Percentiles rank a stretch among this genome's conserved stretches.
Conservation (phyloP, 2,329 filamentous ascomycete species). For the Diaporthe aspalathi region DNA sequence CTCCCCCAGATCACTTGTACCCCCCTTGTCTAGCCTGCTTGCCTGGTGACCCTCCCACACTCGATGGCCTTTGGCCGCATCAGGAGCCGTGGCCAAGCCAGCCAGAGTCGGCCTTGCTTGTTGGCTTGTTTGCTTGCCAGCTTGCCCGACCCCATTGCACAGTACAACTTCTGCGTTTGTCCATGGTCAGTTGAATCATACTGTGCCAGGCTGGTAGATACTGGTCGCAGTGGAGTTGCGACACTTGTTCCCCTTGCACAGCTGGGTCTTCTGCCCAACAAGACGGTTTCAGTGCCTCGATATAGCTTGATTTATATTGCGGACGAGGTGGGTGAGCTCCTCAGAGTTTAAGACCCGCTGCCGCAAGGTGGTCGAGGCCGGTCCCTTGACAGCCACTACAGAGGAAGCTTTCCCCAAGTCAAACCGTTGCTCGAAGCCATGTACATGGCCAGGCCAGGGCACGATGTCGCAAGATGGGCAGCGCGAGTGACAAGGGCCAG, state of each 20-base stretch:
- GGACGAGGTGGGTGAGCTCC: background rate
- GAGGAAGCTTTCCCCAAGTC: background rate
- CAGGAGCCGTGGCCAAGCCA: conserved; percentile 12
- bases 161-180: background rate
- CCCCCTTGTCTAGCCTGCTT: conserved; percentile 29
- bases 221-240: background rate
- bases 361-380: conserved; percentile 5
- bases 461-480: conserved; percentile 19
- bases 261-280: conserved; percentile 13
- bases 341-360: conserved; percentile 1
- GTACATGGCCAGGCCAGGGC: background rate
- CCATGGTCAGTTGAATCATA: background rate
- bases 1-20: conserved; percentile 32
- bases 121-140: too few species aligned
- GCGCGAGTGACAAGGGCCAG: conserved; percentile 15
- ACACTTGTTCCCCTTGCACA: conserved; percentile 1
- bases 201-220: background rate
- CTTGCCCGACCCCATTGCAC: conserved; percentile 12
- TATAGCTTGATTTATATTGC: conserved; percentile 20
- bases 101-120: background rate
- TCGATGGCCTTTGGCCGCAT: conserved; percentile 33
- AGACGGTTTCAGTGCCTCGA: conserved; percentile 3
- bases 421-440: background rate
- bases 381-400: background rate
- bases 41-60: conserved; percentile 26